Evolutionary conservation across 202 grass and related monocot species (phyloP), one percentile per base, ranked within the genome.

Genomic region (Zoysia matrella): DNA sequence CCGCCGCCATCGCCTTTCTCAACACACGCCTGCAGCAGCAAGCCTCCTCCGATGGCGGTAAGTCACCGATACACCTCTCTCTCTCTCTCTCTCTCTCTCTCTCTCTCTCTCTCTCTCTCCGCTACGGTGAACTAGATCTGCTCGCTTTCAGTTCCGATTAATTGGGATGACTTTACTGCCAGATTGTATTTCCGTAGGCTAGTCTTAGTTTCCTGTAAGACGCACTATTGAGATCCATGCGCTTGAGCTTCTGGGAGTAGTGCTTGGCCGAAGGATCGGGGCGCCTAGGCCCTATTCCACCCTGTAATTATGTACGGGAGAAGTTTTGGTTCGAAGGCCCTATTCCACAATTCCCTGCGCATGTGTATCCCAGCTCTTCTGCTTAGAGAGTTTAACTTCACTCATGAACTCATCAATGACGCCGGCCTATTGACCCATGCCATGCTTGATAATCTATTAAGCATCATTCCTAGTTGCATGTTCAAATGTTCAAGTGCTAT

Each of bases 1-100:
- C 79, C 54, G 11, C 22, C 22, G 22, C 22, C 22, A 30, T 58
- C 68, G 60, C 52, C 76, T 45, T 67, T 54, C 45, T 44, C 51
- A 12, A 57, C 71, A 62, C 45, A 52, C 3, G 7, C 67, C 71
- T 9, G 41, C 50, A 30, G 14, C 52, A 50, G 60, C 74, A 45
- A 45, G 61, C 43, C 45, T 80, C 51, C 56, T 77, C 72, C 57
- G 49, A 85, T 85, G 87, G 72, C 87, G 71, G 87, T 85, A 85
- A 46, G 40, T 0, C 52, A 15, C 52, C 52, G 6, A 0, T 8
- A 7, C 41, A 3, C 4, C 0, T 39, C 62, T 10, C 51, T 50
- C 6, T 8, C 8, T 3, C 42, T 16, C 40, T 47, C 42, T 69
- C 64, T 71, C n/a, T 14, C 36, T 44, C 48, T 47, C 55, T 9